These are phyloP conservation scores for Didymella pomorum DNA, from an alignment of 2,329 filamentous ascomycete species.

Conservation along the genomic window DNA sequence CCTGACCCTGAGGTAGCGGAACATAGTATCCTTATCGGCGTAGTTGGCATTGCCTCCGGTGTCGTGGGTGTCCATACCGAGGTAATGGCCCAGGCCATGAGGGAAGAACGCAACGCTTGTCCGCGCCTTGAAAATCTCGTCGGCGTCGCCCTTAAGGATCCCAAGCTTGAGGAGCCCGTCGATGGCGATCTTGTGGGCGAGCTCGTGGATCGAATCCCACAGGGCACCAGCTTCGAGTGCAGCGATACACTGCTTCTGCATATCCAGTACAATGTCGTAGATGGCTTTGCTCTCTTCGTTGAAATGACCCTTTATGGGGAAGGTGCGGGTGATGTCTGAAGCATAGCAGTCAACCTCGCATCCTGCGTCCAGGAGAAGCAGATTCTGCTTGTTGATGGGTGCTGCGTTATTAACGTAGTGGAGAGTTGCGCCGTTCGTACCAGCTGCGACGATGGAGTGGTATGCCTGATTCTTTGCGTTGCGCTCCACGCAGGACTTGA, in stretches of 20 bases:
- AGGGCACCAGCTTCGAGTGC: conserved; percentile 75
- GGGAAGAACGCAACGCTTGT: conserved; percentile 61
- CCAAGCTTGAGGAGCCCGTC: conserved; percentile 78
- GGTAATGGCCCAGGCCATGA: conserved; percentile 60
- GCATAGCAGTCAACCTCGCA: conserved; percentile 61
- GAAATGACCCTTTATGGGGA: conserved; percentile 74
- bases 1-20: conserved; percentile 83
- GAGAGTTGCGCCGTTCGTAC: conserved; percentile 80
- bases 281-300: conserved; percentile 58
- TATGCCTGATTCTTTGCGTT: conserved; percentile 87
- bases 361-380: conserved; percentile 85
- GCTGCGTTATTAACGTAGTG: conserved; percentile 74
- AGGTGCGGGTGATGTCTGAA: conserved; percentile 79
- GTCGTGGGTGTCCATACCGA: conserved; percentile 63
- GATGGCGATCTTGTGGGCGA: conserved; percentile 83
- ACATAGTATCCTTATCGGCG: conserved; percentile 79
- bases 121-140: conserved; percentile 55
- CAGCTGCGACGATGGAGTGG: conserved; percentile 82
- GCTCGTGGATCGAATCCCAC: conserved; percentile 83
- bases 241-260: conserved; percentile 81
- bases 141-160: conserved; percentile 70
- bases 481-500: conserved; percentile 76
- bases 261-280: conserved; percentile 83
- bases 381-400: conserved; percentile 67
- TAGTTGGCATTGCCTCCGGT: conserved; percentile 59